These are phyloP conservation scores for Pseudogymnoascus sp. DNA, from an alignment of 2,329 filamentous ascomycete species.

Conservation along the genomic window DNA sequence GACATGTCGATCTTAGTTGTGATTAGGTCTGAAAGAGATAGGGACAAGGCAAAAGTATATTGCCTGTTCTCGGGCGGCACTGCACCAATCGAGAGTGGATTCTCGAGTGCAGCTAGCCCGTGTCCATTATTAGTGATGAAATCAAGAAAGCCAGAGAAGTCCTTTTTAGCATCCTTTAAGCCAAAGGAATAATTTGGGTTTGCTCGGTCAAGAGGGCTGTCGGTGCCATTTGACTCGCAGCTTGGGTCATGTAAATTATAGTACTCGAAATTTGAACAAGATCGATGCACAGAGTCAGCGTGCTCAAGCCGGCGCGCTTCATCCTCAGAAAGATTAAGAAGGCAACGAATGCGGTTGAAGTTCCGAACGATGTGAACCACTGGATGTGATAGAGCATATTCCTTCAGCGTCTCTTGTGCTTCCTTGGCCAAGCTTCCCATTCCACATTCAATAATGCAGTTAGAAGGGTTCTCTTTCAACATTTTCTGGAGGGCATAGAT, in stretches of 20 bases:
- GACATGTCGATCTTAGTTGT: slow-evolving; percentile 41
- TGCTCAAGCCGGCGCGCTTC: slow-evolving; percentile 36
- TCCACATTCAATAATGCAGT: slow-evolving; percentile 63
- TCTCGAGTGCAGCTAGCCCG: slow-evolving; percentile 47
- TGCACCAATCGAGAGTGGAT: slow-evolving; percentile 53
- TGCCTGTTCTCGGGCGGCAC: slow-evolving; percentile 51
- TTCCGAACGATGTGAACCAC: slow-evolving; percentile 66
- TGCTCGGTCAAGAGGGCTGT: slow-evolving; percentile 36
- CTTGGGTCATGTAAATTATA: slow-evolving; percentile 41
- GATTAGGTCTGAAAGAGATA: slow-evolving; percentile 53
- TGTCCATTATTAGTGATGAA: slow-evolving; percentile 48
- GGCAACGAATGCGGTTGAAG: slow-evolving; percentile 50
- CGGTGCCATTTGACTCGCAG: slow-evolving; percentile 31
- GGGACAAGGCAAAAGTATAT: slow-evolving; percentile 61
- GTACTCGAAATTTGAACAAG: slow-evolving; percentile 62
- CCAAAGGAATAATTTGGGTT: slow-evolving; percentile 41
- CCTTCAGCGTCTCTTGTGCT: slow-evolving; percentile 47
- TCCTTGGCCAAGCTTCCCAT: slow-evolving; percentile 45
- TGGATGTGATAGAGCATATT: slow-evolving; percentile 57
- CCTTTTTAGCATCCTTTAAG: slow-evolving; percentile 48
- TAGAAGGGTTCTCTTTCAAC: slow-evolving; percentile 50
- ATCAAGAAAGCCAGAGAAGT: slow-evolving; percentile 53
- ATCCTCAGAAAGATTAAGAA: slow-evolving; percentile 38
- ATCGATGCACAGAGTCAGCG: slow-evolving; percentile 38
- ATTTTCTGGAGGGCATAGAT: slow-evolving; percentile 53